A percentile compares a stretch with the other conserved stretches of the same genome.
Evolutionary conservation across 108 stramenopile genomes (phyloP).

Genomic region (Nitzschia sp.): DNA sequence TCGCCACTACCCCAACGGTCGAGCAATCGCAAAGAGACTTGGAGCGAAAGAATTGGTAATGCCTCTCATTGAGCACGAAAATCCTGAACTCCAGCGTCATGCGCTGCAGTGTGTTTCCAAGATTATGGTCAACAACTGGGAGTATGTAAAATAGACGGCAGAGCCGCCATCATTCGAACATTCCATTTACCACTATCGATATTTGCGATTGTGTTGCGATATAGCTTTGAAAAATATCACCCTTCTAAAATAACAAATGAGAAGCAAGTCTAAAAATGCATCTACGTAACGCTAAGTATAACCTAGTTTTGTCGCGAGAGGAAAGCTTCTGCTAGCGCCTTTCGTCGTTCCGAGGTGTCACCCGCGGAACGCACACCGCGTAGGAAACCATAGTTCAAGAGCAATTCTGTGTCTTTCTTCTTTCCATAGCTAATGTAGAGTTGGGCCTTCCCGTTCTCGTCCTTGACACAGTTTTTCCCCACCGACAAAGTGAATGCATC

Average conservation of each 20-base stretch:
- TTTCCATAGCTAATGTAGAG: constrained; percentile 74
- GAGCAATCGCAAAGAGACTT: constrained; percentile 81
- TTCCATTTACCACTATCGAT: no score
- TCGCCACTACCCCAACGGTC: constrained; percentile 95
- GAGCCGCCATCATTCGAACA: background rate
- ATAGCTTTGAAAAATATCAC: background rate
- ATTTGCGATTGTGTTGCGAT: no score
- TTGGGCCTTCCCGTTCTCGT: constrained; percentile 54
- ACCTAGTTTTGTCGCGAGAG: background rate
- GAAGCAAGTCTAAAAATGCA: no score
- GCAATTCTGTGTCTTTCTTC: constrained; percentile 61
- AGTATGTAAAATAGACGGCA: constrained; percentile 50
- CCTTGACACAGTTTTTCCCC: constrained; percentile 60
- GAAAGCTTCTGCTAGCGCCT: constrained; percentile 5
- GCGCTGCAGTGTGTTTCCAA: constrained; percentile 95
- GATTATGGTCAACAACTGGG: constrained; percentile 95
- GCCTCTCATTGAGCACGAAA: constrained; percentile 92
- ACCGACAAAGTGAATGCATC: constrained; percentile 54
- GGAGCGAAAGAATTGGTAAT: constrained; percentile 96
- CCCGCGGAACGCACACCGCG: constrained; percentile 13
- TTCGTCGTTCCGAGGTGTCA: background rate
- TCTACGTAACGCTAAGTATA: no score
- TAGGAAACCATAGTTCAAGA: constrained; percentile 82
- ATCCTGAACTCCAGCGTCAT: constrained; percentile 91
- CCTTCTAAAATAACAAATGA: no score